phyloP scores from a whole-genome alignment of 1,284 basidiomycete species.

The Cutaneotrichosporon sp. region DNA sequence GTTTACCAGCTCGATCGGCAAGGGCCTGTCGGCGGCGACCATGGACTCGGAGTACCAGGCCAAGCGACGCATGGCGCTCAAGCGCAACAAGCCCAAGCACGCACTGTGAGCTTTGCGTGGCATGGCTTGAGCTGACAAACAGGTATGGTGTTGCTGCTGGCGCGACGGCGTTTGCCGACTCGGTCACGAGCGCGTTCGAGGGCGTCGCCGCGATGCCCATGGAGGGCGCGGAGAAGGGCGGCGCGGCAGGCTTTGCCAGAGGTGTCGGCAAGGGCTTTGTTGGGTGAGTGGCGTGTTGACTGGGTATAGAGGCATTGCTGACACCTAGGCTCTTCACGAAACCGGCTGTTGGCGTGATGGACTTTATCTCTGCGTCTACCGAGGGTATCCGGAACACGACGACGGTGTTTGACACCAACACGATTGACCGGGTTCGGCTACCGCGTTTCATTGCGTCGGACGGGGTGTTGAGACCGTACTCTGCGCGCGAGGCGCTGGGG shows the following conservation, averaged over 20 bases:
- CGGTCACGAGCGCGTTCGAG: conserved; percentile 91
- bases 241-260: conserved; percentile 94
- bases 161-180: conserved; percentile 87
- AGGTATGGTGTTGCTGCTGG: conserved; percentile 92
- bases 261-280: conserved; percentile 95
- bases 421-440: conserved; percentile 80
- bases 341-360: conserved; percentile 93
- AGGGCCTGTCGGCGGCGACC: conserved; percentile 93
- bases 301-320: conserved; percentile 15
- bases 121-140: conserved; percentile 1
- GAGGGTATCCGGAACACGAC: conserved; percentile 99
- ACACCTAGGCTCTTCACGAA: conserved; percentile 63
- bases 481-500: conserved; percentile 80
- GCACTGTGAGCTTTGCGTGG: conserved; percentile 62
- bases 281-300: conserved; percentile 54
- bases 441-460: conserved; percentile 83
- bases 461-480: conserved; percentile 81
- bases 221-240: conserved; percentile 91
- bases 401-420: conserved; percentile 91
- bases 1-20: conserved; percentile 93
- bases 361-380: conserved; percentile 90
- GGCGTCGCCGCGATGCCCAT: conserved; percentile 95
- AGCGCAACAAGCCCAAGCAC: conserved; percentile 91
- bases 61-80: conserved; percentile 76
- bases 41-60: conserved; percentile 95